Base-by-base conservation (phyloP, 352 stramenopile genomes). In the Phytophthora citricola region DNA sequence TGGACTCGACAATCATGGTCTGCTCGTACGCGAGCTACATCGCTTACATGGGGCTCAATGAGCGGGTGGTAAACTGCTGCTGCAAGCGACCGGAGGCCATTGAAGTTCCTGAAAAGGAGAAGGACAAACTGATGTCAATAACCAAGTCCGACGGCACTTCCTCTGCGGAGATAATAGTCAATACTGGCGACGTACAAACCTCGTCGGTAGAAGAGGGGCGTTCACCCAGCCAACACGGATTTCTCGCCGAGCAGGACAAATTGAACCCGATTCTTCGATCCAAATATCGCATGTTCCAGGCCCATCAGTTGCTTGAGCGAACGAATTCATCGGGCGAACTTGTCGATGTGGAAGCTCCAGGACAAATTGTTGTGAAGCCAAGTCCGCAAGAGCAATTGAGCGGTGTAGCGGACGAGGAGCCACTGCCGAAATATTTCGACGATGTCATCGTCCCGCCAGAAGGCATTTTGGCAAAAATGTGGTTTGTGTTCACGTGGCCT, bases 281-380 rank as follows among this genome's bases (percentile, higher is more conserved):
- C 63, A 91, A 91, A 63, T 89, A 89, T 59, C 78, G 82, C 29
- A 83, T 89, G 77, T 89, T 91, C 58, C 79, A 91, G 64, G 74
- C 80, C 43, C 78, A 89, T 20, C 66, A 76, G 40, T 63, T 73
- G 43, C 44, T 79, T 10, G 45, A 73, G 7, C 58, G 24, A 22
- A 63, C 10, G 36, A 73, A 52, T 2, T 67, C 51, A n/a, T 54
- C 20, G 8, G 47, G 24, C 27, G 45, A 63, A 11, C 38, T 58
- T 8, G 51, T 38, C 7, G 59, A 77, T 22, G 1, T 53, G 1
- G 68, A 76, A 36, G 32, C 55, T 4, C 31, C 43, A 24, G 52
- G 3, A 48, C 63, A 55, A 7, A 43, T 36, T 45, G 22, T 24
- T 47, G 29, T 36, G 24, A 73, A 63, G 36, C 10, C 11, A 11